Evolutionary conservation across 2,329 filamentous ascomycete genomes (phyloP).

Genomic region (Diplocarpon rosae): DNA sequence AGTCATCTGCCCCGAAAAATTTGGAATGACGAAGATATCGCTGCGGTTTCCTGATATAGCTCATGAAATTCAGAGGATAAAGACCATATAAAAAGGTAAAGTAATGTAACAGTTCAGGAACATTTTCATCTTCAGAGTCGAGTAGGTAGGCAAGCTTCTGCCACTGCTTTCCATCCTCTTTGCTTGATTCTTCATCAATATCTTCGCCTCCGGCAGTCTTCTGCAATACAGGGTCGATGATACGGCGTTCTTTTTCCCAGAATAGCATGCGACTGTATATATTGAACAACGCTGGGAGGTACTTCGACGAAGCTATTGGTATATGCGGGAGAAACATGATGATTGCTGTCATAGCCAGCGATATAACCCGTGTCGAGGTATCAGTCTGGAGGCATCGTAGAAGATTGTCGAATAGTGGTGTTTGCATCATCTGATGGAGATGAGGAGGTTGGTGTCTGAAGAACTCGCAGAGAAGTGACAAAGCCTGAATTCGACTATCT

Average conservation of each 20-base stretch:
- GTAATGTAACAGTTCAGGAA: slow-evolving; percentile 61
- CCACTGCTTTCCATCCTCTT: slow-evolving; percentile 40
- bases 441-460: slow-evolving; percentile 70
- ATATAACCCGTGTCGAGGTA: slow-evolving; percentile 67
- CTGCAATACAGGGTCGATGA: background rate
- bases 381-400: slow-evolving; percentile 66
- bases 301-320: slow-evolving; percentile 56
- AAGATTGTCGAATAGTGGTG: slow-evolving; percentile 59
- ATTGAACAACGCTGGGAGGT: slow-evolving; percentile 66
- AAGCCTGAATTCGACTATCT: slow-evolving; percentile 49
- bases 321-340: slow-evolving; percentile 79
- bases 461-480: slow-evolving; percentile 61
- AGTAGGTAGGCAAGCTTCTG: slow-evolving; percentile 50
- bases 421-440: slow-evolving; percentile 60
- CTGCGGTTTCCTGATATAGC: slow-evolving; percentile 73
- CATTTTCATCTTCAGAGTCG: slow-evolving; percentile 48
- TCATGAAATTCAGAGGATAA: slow-evolving; percentile 78
- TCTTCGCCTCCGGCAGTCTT: slow-evolving; percentile 10
- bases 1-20: slow-evolving; percentile 57
- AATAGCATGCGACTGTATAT: slow-evolving; percentile 72
- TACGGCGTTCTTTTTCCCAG: slow-evolving; percentile 45
- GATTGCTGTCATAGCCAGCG: slow-evolving; percentile 60
- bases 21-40: slow-evolving; percentile 66
- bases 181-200: slow-evolving; percentile 29
- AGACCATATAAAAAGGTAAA: slow-evolving; percentile 76